Percentiles rank a stretch among this genome's conserved stretches.
These are phyloP conservation scores for Cystobasidium sp. DNA, from an alignment of 1,284 basidiomycete genomes.

Conservation along the genomic window DNA sequence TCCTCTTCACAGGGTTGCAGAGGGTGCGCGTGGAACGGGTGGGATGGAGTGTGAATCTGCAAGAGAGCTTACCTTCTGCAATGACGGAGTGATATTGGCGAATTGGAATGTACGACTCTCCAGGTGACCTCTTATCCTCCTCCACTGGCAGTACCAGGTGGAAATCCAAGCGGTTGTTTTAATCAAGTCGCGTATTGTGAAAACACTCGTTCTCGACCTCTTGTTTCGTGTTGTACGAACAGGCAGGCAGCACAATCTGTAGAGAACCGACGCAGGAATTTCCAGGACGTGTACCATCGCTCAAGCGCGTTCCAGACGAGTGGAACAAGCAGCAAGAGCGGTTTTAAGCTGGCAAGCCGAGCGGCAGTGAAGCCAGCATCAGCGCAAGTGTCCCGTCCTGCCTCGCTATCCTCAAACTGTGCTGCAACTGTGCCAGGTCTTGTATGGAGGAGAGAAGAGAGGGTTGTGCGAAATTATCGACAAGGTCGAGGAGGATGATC, in stretches of 20 bases:
- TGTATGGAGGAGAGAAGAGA: background rate
- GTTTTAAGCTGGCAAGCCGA: background rate
- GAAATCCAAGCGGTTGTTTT: constrained; percentile 46
- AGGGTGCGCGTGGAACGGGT: background rate
- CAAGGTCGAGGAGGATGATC: constrained; percentile 6
- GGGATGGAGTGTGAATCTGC: background rate
- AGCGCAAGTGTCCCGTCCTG: constrained; percentile 20
- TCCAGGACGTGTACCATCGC: constrained; percentile 16
- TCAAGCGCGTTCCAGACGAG: constrained; percentile 11
- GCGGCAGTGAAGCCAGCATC: background rate
- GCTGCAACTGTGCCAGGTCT: constrained; percentile 13
- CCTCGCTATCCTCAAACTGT: constrained; percentile 24
- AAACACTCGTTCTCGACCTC: constrained; percentile 16
- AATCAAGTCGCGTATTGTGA: constrained; percentile 34
- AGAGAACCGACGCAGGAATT: constrained; percentile 18
- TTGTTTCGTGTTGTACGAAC: no score
- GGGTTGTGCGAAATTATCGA: constrained; percentile 1
- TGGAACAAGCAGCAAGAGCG: background rate
- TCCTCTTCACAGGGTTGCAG: constrained; percentile 30
- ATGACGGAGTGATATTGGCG: background rate
- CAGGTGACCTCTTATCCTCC: constrained; percentile 45
- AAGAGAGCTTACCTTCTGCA: background rate
- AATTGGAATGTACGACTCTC: constrained; percentile 41
- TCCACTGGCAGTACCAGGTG: constrained; percentile 11
- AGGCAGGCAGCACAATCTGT: constrained; percentile 20